phyloP scores from a whole-genome alignment of 2,329 filamentous ascomycete species.

The Phialophora verrucosa region DNA sequence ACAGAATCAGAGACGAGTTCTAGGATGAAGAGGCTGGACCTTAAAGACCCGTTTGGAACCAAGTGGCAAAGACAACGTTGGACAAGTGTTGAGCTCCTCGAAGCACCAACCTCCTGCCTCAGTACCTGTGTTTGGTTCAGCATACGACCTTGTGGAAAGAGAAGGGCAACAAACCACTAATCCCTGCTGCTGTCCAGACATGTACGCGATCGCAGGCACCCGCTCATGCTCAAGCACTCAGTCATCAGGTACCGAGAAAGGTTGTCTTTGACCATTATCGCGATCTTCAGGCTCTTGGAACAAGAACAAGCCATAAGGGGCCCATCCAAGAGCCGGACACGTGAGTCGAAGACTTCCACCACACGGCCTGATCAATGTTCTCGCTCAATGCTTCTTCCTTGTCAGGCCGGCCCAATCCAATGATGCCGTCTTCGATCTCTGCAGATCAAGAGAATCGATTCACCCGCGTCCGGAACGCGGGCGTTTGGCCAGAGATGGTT shows the following conservation, averaged over 20 bases:
- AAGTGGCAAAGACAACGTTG: not conserved
- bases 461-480: no score
- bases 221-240: not conserved
- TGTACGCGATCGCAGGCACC: not conserved
- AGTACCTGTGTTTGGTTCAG: not conserved
- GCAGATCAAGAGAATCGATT: no score
- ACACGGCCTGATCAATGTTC: not conserved
- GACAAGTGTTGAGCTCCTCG: not conserved
- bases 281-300: not conserved
- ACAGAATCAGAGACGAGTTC: not conserved
- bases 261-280: not conserved
- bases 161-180: not conserved
- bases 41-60: not conserved
- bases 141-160: not conserved
- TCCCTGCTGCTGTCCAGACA: not conserved
- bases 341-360: not conserved
- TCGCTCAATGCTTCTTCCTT: not conserved
- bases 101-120: not conserved
- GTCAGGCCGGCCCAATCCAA: not conserved
- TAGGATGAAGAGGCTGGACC: not conserved
- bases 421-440: no score
- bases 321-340: not conserved
- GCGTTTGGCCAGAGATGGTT: no score
- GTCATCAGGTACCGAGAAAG: not conserved
- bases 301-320: not conserved